Conservation (phyloP, 768 basidiomycete genomes). For the Paxillus involutus region DNA sequence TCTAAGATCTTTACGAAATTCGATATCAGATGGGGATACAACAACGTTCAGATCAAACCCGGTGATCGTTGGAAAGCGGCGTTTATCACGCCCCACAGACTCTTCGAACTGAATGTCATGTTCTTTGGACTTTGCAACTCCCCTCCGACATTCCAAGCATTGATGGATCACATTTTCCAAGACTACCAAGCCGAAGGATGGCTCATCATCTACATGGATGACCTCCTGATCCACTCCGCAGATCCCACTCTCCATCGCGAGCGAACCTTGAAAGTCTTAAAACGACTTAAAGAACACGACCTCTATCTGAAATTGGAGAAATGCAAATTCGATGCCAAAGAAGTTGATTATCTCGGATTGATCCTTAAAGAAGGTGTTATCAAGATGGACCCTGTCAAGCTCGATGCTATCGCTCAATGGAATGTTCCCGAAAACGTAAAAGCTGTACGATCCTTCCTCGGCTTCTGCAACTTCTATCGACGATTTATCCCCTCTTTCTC, state of each 20-base stretch:
- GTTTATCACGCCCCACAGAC: neutral
- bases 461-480: too few relatives aligned
- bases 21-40: neutral
- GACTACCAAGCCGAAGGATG: constrained; percentile 14
- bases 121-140: constrained; percentile 19
- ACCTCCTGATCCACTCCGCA: constrained; percentile 24
- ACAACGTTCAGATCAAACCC: neutral
- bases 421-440: constrained; percentile 20
- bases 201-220: constrained; percentile 28
- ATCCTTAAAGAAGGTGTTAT: neutral
- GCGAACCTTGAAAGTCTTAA: constrained; percentile 20
- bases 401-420: constrained; percentile 32
- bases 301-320: constrained; percentile 38
- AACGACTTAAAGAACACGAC: constrained; percentile 26
- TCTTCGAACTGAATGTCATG: constrained; percentile 14
- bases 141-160: constrained; percentile 18
- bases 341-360: neutral
- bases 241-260: constrained; percentile 7
- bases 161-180: too few relatives aligned
- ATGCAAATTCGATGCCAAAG: neutral
- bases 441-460: constrained; percentile 25
- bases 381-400: constrained; percentile 37
- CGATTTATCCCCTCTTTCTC: constrained; percentile 24
- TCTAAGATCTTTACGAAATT: neutral
- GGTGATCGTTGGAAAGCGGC: neutral